A percentile compares a stretch with the other conserved stretches of the same genome.
Conservation (phyloP, 225 moss, liverwort and hornwort genomes). For the Bryum argenteum region DNA sequence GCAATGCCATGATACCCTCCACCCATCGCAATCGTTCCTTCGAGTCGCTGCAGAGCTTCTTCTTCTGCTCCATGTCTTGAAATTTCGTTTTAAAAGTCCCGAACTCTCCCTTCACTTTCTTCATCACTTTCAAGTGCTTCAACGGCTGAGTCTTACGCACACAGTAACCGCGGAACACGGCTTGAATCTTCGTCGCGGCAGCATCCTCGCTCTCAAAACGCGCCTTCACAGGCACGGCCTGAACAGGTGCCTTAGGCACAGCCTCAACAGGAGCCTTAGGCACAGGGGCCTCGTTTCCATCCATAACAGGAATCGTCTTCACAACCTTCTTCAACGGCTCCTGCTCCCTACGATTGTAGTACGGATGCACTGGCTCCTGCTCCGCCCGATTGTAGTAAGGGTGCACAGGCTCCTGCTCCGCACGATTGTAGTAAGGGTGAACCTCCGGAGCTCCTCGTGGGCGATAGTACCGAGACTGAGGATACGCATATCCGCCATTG, state of each 20-base stretch:
- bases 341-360: neutral
- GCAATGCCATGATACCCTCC: slow-evolving; percentile 45
- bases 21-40: slow-evolving; percentile 54
- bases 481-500: slow-evolving; percentile 5
- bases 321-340: slow-evolving; percentile 21
- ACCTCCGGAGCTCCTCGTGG: slow-evolving; percentile 23
- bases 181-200: slow-evolving; percentile 53
- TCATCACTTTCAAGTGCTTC: slow-evolving; percentile 42
- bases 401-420: neutral
- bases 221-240: slow-evolving; percentile 6
- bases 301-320: slow-evolving; percentile 34
- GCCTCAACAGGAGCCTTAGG: neutral
- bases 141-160: slow-evolving; percentile 48
- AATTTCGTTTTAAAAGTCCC: slow-evolving; percentile 20
- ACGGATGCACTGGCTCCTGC: neutral
- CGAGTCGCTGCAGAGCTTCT: slow-evolving; percentile 37
- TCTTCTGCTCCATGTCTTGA: slow-evolving; percentile 26
- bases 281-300: slow-evolving; percentile 14
- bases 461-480: slow-evolving; percentile 5
- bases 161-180: slow-evolving; percentile 43
- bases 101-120: slow-evolving; percentile 37
- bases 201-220: slow-evolving; percentile 26
- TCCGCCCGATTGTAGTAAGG: neutral
- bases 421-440: neutral
- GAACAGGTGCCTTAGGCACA: neutral